Base-by-base conservation (phyloP, 2,329 filamentous ascomycete genomes). In the Penicillium freii region DNA sequence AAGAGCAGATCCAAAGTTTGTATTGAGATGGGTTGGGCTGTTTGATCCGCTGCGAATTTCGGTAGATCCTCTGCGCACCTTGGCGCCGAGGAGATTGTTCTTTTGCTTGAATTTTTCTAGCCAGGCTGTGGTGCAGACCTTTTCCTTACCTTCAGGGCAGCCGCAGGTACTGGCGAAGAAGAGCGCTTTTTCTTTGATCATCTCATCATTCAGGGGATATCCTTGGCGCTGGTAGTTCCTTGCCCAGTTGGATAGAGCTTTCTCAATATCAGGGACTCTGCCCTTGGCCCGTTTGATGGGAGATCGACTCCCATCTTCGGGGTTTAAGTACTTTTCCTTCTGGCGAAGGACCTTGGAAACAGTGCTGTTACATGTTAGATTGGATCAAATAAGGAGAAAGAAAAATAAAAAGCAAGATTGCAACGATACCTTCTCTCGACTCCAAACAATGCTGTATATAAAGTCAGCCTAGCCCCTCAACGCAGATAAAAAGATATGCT, bases 281-380 rank as follows among this genome's bases (percentile, higher is more conserved):
- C 90, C 88, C 77, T 96, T 96, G 56, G 84, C 80, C 64, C 89
- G 88, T 74, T 94, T 96, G 64, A 89, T 84, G 6, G 91, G 90
- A 44, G 92, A 93, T 65, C 83, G 85, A 71, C 82, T 91, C 65
- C 87, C 89, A 73, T 91, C 92, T 69, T 90, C 90, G 53, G 86
- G 86, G 69, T 88, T 89, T 17, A 97, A 83, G 75, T 96, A 97
- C 73, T 95, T 94, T 62, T 99, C 94, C 78, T 93, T 96, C 70
- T 96, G 88, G 53, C 93, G 87, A 63, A 99, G 77, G 54, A 97
- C 94, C 73, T 99, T 99, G 54, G 94, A 99, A n/a, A 99, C 94
- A 48, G 94, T 99, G 78, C 94, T 99, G 74, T 56, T 69, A 50
- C 33, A 42, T 47, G 57, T 64, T 62, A 58, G 54, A 31, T 51